Evolutionary conservation across 2,329 filamentous ascomycete genomes (phyloP).

Genomic region (Exserohilum rostratum): DNA sequence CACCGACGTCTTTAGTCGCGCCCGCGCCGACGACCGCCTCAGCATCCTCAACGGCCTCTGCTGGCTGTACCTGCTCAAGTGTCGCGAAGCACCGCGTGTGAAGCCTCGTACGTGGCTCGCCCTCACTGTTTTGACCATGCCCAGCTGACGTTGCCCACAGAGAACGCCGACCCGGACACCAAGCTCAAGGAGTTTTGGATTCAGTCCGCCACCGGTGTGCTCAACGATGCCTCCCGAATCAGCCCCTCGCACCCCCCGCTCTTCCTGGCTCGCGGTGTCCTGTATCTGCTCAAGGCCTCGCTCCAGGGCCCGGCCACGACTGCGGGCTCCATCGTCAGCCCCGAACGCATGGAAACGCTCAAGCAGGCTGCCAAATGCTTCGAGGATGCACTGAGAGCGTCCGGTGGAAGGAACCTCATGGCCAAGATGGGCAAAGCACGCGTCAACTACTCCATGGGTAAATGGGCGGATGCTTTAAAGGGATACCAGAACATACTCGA

Average conservation of each 20-base stretch:
- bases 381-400: conserved; percentile 87
- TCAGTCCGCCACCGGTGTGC: conserved; percentile 82
- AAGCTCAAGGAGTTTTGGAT: conserved; percentile 95
- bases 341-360: conserved; percentile 77
- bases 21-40: conserved; percentile 79
- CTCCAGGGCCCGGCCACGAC: conserved; percentile 76
- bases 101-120: conserved; percentile 55
- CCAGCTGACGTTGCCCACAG: conserved; percentile 4
- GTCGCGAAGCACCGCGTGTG: conserved; percentile 75
- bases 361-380: conserved; percentile 90
- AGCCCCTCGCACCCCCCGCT: conserved; percentile 92
- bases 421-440: conserved; percentile 89
- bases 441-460: conserved; percentile 83
- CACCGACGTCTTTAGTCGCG: conserved; percentile 71
- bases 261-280: conserved; percentile 86
- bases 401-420: conserved; percentile 86
- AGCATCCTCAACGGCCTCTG: conserved; percentile 83
- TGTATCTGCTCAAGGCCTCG: conserved; percentile 86
- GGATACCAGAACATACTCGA: conserved; percentile 85
- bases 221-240: conserved; percentile 95
- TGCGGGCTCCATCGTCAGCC: conserved; percentile 67
- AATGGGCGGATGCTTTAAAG: conserved; percentile 81
- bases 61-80: conserved; percentile 92
- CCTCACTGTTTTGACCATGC: not conserved
- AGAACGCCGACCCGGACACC: conserved; percentile 66